phyloP scores from a whole-genome alignment of 148 eudicot genomes.

The Hydrangea macrophylla region DNA sequence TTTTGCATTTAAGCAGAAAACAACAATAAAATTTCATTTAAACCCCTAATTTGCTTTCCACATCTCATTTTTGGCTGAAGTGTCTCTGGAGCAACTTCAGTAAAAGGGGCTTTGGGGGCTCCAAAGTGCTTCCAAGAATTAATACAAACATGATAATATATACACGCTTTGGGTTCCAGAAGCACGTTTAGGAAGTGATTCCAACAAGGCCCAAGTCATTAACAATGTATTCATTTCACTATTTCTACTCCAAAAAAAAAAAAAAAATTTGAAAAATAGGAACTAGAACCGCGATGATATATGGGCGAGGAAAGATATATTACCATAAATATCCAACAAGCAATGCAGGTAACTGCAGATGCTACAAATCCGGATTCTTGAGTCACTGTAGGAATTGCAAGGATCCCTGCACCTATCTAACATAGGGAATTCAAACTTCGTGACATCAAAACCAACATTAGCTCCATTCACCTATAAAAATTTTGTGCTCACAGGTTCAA shows the following conservation, averaged over 20 bases:
- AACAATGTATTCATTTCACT: background rate
- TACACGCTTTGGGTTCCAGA: too few relatives aligned
- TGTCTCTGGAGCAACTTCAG: too few relatives aligned
- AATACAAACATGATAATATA: too few relatives aligned
- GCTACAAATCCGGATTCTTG: slow-evolving; percentile 92
- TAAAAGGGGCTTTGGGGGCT: too few relatives aligned
- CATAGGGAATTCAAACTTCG: slow-evolving; percentile 1
- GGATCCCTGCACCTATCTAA: slow-evolving; percentile 95
- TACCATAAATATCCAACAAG: slow-evolving; percentile 94
- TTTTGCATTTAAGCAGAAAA: too few relatives aligned
- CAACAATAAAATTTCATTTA: too few relatives aligned
- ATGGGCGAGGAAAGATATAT: background rate
- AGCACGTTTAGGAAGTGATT: too few relatives aligned
- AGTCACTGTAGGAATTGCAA: slow-evolving; percentile 94
- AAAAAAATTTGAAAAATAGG: background rate
- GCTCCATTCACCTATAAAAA: background rate
- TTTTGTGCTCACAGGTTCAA: background rate
- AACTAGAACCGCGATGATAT: background rate
- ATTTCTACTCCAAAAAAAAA: background rate
- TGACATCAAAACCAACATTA: background rate
- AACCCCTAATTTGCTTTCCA: too few relatives aligned
- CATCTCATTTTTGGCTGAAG: too few relatives aligned
- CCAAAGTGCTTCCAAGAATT: too few relatives aligned
- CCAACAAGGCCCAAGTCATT: too few relatives aligned
- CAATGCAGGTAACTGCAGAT: slow-evolving; percentile 67